Conservation (phyloP, 352 stramenopile genomes). For the Pythium monospermum region DNA sequence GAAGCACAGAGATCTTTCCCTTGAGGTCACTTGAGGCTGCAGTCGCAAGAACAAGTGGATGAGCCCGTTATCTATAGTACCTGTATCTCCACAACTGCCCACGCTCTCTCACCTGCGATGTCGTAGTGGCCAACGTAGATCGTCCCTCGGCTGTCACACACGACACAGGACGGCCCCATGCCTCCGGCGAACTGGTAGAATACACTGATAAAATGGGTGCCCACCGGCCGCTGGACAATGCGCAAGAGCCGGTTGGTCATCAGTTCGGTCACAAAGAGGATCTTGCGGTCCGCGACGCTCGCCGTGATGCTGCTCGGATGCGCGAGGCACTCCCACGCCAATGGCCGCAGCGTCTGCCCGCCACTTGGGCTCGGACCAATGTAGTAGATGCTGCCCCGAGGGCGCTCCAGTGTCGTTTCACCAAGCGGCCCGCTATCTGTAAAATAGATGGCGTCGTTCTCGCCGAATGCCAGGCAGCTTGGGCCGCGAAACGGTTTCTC, state of each 20-base stretch:
- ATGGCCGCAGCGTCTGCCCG: conserved; percentile 64
- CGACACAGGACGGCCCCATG: conserved; percentile 72
- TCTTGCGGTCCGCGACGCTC: conserved; percentile 26
- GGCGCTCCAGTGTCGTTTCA: conserved; percentile 80
- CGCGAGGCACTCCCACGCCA: conserved; percentile 71
- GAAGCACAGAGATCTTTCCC: conserved; percentile 69
- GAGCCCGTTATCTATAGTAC: not conserved
- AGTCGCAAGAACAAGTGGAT: not conserved
- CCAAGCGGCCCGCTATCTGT: conserved; percentile 80
- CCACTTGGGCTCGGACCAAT: conserved; percentile 61
- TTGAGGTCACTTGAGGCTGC: conserved; percentile 27
- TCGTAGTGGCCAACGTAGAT: conserved; percentile 85
- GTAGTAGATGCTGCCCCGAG: conserved; percentile 71
- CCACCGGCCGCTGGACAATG: conserved; percentile 54
- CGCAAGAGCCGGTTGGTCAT: conserved; percentile 76
- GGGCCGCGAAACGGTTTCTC: conserved; percentile 68
- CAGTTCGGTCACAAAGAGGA: conserved; percentile 72
- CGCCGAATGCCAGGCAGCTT: conserved; percentile 56
- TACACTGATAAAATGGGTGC: conserved; percentile 71
- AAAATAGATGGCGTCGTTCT: conserved; percentile 72
- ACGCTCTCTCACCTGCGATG: conserved; percentile 45
- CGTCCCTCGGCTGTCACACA: conserved; percentile 43
- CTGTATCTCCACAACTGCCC: too few relatives aligned
- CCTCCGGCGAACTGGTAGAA: conserved; percentile 81
- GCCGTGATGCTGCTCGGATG: conserved; percentile 70